Base-by-base conservation (phyloP, 306 rosid species). In the Corylus americana region DNA sequence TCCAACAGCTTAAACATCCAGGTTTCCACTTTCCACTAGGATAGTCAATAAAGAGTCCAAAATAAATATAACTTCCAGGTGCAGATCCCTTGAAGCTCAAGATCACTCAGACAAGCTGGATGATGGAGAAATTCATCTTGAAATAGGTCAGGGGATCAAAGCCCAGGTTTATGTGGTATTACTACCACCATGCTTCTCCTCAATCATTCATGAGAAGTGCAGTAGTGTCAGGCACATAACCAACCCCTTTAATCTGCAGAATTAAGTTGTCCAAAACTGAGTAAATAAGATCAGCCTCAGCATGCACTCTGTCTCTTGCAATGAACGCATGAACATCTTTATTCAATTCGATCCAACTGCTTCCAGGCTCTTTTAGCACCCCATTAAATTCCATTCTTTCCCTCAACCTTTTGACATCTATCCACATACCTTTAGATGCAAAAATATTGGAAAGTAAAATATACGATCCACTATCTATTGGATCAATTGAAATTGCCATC, bases 391-490 rank as follows among this genome's bases (percentile, higher is more conserved):
- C 94, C 98, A 94, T 91, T 81, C 80, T 87, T 70, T 78, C 84
- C 84, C 97, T 89, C 55, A 94, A 80, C 84, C 71, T 87, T 70
- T 73, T 89, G 22, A 85, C 98, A 86, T 91, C 87, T 75, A 8
- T 80, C 98, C 98, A 92, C 97, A 91, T 89, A 29, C 94, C 93
- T 86, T 89, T 90, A 12, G 98, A 88, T 71, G 97, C 98, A 87
- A 80, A 94, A 76, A 94, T 89, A 83, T 92, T 92, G 35, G 98
- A 91, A 82, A 94, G 97, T 74, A 94, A 78, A 50, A 84, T 78
- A 71, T 94, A 94, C 4, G 97, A 88, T 81, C 97, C 97, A 78
- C 97, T 89, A 79, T 94, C 98, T 20, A 58, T 4, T 58, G 96
- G 93, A 74, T 94, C 92, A 69, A 85, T 80, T 11, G 86, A 75